Evolutionary conservation across 495 filamentous ascomycete genomes (phyloP), one percentile per base, ranked within the genome.

Genomic region (Neurospora discreta): DNA sequence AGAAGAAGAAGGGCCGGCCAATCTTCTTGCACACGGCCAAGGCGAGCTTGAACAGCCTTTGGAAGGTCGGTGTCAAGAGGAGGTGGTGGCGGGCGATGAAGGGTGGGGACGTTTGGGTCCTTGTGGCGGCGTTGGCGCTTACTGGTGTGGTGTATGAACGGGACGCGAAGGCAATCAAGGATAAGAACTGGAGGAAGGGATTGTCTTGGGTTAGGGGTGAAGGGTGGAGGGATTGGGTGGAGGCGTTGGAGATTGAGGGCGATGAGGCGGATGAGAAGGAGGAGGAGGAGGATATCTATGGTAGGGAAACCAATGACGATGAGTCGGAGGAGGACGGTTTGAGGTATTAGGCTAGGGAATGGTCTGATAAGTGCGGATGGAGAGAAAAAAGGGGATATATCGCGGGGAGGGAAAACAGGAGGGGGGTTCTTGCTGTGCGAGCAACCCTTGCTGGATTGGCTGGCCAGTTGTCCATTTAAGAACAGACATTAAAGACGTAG

Each of bases 61-160:
- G 93, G 93, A 97, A 97, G 84, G 91, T 97, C 0, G 92, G 94
- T 13, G 87, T 89, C 68, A 98, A 98, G 87, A 84, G 89, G 41
- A 87, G 92, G 5, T 90, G 90, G 84, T 96, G 95, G 92, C 88
- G 85, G 70, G 92, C 92, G 8, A 84, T 95, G 77, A 89, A 85
- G 68, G 89, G 90, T 39, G 94, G 94, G 6, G 95, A 98, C 80
- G 87, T 98, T 33, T 86, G 89, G 84, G 79, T 99, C 3, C 91
- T 99, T 79, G 89, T 93, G 9, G 75, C 87, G 30, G 90, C 92
- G 38, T 85, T 97, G 84, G 91, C 91, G 68, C 74, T 95, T 36
- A 86, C 96, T 68, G 92, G 93, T 39, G 86, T 87, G 26, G 89
- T 97, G 38, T 94, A 93, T 77, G 93, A 97, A 80, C 80, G 83